These are phyloP conservation scores for Uncinocarpus reesii DNA, from an alignment of 2,329 filamentous ascomycete species.

Conservation along the genomic window DNA sequence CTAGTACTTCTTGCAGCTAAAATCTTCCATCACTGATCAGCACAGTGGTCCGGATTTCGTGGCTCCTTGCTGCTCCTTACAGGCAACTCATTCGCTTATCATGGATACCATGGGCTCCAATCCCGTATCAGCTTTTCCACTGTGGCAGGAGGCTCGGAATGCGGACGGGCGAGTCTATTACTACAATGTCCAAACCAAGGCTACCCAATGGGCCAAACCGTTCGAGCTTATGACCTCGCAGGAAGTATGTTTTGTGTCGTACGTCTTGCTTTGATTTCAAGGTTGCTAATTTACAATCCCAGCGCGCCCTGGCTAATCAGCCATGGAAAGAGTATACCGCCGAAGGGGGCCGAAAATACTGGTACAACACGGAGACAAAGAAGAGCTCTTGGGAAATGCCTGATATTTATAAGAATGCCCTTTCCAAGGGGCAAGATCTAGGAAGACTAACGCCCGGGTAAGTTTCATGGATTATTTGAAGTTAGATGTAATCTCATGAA, in stretches of 20 bases:
- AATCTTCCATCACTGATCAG: too few relatives aligned
- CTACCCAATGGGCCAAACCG: conserved; percentile 90
- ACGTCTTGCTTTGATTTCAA: conserved; percentile 14
- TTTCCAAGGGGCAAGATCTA: conserved; percentile 47
- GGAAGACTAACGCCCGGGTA: conserved; percentile 40
- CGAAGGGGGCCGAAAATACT: conserved; percentile 81
- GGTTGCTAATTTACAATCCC: conserved; percentile 15
- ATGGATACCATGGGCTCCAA: conserved; percentile 18
- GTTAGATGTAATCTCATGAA: conserved; percentile 29
- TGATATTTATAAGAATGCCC: conserved; percentile 63
- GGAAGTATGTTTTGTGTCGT: conserved; percentile 49
- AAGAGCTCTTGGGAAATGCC: conserved; percentile 94
- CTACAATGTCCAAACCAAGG: conserved; percentile 75
- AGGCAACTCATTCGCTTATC: too few relatives aligned
- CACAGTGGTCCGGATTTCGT: too few relatives aligned
- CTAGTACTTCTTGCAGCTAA: too few relatives aligned
- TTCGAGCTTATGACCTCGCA: conserved; percentile 73
- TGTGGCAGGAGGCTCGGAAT: conserved; percentile 74
- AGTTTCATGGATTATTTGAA: conserved; percentile 25
- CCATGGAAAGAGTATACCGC: conserved; percentile 90
- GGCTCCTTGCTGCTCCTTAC: too few relatives aligned
- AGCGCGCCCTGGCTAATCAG: conserved; percentile 67
- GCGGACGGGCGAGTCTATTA: conserved; percentile 81
- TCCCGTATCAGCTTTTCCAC: conserved; percentile 33
- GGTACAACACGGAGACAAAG: conserved; percentile 86